Evolutionary conservation across 441 rosid species (phyloP), one percentile per base, ranked within the genome.

Genomic region (Euphorbia celastroides): DNA sequence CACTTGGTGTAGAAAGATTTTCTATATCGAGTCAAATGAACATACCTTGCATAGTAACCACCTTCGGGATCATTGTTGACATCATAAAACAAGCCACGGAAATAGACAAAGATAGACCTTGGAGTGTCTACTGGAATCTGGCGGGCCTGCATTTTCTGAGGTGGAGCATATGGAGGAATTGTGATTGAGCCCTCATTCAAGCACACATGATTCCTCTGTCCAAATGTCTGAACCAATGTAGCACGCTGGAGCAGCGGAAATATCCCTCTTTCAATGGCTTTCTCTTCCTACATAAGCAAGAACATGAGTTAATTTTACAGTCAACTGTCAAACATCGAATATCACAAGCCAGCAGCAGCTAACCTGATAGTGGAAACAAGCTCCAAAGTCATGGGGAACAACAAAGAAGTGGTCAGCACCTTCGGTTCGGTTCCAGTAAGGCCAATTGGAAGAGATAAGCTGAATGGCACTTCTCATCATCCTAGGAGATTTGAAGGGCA

Each of bases 51-150:
- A 70, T 90, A 90, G 60, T 93, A 93, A 66, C 98, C 98, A 1
- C 97, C 96, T 83, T 93, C 97, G 6, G 98, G 98, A 36, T 90
- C 98, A 56, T 93, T 93, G 69, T 88, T 88, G 60, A 93, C 94
- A 63, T 93, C 97, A 54, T 88, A 93, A 74, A 90, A 90, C 86
- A 93, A 76, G 23, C 98, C 97, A 0, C 98, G 84, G 70, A 93
- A 93, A 83, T 93, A 93, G 36, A 93, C 97, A 72, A 90, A 93
- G 75, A 93, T 90, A 69, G 98, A 88, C 26, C 98, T 83, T 2
- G 96, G 96, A 55, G 81, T 85, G 32, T 87, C 86, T 38, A 76
- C 83, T 16, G 94, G 88, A 79, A 93, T 93, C 55, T 78, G 83
- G 80, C 83, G 97, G 31, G 93, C 76, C 62, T 86, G 88, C 91